Conservation (phyloP, 176 grass and related monocot species). For the Carex cristatella region DNA sequence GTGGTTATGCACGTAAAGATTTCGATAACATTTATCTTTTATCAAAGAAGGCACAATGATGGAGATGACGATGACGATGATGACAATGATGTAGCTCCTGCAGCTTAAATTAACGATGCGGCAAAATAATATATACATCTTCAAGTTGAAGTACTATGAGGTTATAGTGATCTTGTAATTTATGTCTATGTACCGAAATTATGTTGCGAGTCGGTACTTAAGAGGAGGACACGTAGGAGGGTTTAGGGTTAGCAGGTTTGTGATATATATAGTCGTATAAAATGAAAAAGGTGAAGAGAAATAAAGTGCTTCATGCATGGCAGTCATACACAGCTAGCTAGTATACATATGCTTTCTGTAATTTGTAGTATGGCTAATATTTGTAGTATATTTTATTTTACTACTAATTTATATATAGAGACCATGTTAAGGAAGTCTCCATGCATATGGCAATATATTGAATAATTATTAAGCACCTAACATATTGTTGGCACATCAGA, state of each 20-base stretch:
- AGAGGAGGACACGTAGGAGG: not conserved
- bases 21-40: not conserved
- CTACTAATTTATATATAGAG: not conserved
- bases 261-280: not conserved
- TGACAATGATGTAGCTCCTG: constrained; percentile 12
- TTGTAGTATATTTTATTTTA: not conserved
- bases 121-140: constrained; percentile 7
- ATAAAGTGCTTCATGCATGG: not conserved
- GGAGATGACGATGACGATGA: constrained; percentile 11
- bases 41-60: not conserved
- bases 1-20: not conserved
- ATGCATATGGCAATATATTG: not conserved
- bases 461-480: not conserved
- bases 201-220: not conserved
- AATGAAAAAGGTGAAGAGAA: not conserved
- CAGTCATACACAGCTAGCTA: not conserved
- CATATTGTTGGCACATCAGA: not conserved
- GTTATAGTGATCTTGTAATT: not conserved
- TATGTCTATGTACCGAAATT: not conserved
- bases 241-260: not conserved
- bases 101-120: not conserved
- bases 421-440: not conserved
- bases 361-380: not conserved
- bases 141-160: not conserved
- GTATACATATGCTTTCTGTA: not conserved